phyloP scores from a whole-genome alignment of 148 eudicot species.

The Cornus controversa region DNA sequence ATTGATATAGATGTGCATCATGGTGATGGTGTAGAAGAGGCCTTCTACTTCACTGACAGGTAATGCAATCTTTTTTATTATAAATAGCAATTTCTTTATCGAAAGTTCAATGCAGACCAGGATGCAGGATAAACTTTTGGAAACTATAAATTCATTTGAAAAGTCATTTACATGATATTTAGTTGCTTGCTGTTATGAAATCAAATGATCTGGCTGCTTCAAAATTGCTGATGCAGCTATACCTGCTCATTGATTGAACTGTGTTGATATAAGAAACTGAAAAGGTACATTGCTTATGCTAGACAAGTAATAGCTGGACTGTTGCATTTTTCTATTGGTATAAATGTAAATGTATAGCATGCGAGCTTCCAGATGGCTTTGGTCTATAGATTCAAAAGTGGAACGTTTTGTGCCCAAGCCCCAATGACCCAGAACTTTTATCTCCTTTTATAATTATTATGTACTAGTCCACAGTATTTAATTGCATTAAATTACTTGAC shows the following conservation, averaged over 20 bases:
- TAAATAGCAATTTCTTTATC: not conserved
- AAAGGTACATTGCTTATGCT: conserved; percentile 6
- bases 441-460: not conserved
- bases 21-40: conserved; percentile 99
- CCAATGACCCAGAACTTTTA: not conserved
- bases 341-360: not conserved
- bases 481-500: not conserved
- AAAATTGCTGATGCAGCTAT: not conserved
- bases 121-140: not conserved
- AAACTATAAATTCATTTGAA: not conserved
- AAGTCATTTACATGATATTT: not conserved
- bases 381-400: not conserved
- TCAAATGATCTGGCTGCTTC: not conserved
- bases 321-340: conserved; percentile 6
- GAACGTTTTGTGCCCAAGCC: not conserved
- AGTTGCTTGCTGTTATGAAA: conserved; percentile 2
- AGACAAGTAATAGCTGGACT: not conserved
- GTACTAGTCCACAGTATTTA: not conserved
- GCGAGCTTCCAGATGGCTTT: not conserved
- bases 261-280: not conserved
- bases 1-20: conserved; percentile 99
- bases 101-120: not conserved
- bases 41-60: conserved; percentile 98
- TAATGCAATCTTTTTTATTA: conserved; percentile 12
- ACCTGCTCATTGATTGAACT: not conserved